A percentile compares a stretch with the other conserved stretches of the same genome.
phyloP scores from a whole-genome alignment of 2,329 filamentous ascomycete genomes.

The Elsinoe necatrix region DNA sequence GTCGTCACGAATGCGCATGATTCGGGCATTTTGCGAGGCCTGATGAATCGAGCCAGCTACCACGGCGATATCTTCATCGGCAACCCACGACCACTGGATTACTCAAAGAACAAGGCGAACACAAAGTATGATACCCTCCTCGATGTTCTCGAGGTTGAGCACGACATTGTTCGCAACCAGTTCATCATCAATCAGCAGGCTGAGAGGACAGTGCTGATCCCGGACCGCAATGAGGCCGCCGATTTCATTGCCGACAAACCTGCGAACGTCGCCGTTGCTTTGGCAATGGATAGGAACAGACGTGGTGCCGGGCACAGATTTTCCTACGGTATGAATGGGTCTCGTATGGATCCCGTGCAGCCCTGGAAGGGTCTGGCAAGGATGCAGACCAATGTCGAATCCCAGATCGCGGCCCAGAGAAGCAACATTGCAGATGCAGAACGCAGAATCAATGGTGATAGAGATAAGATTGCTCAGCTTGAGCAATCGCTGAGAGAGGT shows the following conservation, averaged over 20 bases:
- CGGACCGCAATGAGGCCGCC: slow-evolving; percentile 57
- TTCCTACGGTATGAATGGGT: slow-evolving; percentile 40
- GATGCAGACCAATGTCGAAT: slow-evolving; percentile 36
- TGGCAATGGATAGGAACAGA: slow-evolving; percentile 55
- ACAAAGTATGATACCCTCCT: slow-evolving; percentile 65
- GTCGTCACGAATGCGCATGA: slow-evolving; percentile 72
- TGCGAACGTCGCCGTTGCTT: slow-evolving; percentile 63
- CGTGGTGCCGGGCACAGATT: slow-evolving; percentile 54
- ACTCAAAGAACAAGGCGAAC: slow-evolving; percentile 64
- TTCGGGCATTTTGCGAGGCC: slow-evolving; percentile 54
- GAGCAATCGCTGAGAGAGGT: slow-evolving; percentile 44
- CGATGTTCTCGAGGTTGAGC: slow-evolving; percentile 71
- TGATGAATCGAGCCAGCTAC: slow-evolving; percentile 57
- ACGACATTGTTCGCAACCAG: slow-evolving; percentile 67
- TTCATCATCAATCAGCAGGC: slow-evolving; percentile 75
- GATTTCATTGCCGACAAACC: slow-evolving; percentile 60
- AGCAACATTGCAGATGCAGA: slow-evolving; percentile 29
- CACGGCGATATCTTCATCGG: slow-evolving; percentile 54
- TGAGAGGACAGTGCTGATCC: slow-evolving; percentile 75
- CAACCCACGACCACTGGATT: slow-evolving; percentile 48
- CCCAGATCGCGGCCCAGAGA: slow-evolving; percentile 34
- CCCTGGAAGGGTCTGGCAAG: slow-evolving; percentile 50
- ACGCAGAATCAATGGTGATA: slow-evolving; percentile 46
- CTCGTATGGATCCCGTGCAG: slow-evolving; percentile 45
- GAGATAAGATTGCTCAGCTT: slow-evolving; percentile 41